Evolutionary conservation across 228 moss, liverwort and hornwort genomes (phyloP).

Genomic region (Sphagnum fallax): DNA sequence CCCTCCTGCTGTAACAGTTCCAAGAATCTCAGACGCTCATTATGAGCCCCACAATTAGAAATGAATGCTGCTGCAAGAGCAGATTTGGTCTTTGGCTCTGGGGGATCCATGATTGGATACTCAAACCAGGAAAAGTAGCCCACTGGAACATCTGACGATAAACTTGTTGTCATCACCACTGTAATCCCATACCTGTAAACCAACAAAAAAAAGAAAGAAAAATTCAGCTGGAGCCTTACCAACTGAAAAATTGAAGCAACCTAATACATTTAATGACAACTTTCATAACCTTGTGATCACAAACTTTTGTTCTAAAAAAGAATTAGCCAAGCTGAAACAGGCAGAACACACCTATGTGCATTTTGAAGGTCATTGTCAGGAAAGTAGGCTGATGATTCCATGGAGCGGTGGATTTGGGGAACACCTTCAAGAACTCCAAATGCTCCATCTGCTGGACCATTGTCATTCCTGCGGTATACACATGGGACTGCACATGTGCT

Average conservation of each 20-base stretch:
- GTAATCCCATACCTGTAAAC: constrained; percentile 40
- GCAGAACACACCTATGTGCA: constrained; percentile 43
- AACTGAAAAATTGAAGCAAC: too few species aligned
- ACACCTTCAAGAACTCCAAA: constrained; percentile 31
- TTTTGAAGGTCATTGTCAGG: constrained; percentile 35
- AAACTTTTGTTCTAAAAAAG: too few species aligned
- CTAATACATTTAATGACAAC: too few species aligned
- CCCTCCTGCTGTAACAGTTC: constrained; percentile 43
- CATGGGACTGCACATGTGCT: constrained; percentile 74
- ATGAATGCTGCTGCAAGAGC: constrained; percentile 83
- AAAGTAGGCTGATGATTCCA: constrained; percentile 66
- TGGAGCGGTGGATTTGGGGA: constrained; percentile 59
- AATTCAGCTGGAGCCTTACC: too few species aligned
- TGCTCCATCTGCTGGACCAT: constrained; percentile 41
- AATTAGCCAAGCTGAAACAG: too few species aligned
- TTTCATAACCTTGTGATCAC: too few species aligned
- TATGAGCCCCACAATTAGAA: constrained; percentile 90
- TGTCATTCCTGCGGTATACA: constrained; percentile 29
- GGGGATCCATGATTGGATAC: constrained; percentile 76
- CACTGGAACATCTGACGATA: constrained; percentile 91
- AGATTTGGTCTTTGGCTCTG: constrained; percentile 37
- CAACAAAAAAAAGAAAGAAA: too few species aligned
- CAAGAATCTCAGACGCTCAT: constrained; percentile 73
- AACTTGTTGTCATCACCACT: constrained; percentile 93
- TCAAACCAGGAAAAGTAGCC: constrained; percentile 99